Evolutionary conservation across 108 stramenopile genomes (phyloP).

Genomic region (Chaetoceros muelleri): DNA sequence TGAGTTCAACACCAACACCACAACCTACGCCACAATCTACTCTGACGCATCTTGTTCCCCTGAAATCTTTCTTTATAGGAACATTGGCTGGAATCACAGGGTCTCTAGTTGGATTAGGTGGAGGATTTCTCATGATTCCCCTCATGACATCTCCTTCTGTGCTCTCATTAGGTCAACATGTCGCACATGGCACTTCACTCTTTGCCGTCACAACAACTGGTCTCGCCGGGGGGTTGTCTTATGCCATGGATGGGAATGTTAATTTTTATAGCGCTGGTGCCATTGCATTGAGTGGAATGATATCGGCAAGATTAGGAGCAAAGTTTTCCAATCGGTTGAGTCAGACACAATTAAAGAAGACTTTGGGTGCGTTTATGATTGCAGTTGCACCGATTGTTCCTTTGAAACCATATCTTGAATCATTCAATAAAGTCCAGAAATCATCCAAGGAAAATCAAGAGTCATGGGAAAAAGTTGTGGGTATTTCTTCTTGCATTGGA

Average conservation of each 20-base stretch:
- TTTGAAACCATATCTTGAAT: conserved; percentile 39
- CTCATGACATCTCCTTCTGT: conserved; percentile 33
- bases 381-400: conserved; percentile 76
- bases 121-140: conserved; percentile 86
- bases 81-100: conserved; percentile 64
- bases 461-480: conserved; percentile 3
- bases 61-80: conserved; percentile 58
- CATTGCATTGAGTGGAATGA: conserved; percentile 63
- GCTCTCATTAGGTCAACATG: conserved; percentile 72
- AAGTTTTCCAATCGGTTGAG: conserved; percentile 32
- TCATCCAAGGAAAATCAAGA: conserved; percentile 2
- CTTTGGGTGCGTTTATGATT: conserved; percentile 80
- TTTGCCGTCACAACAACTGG: conserved; percentile 87
- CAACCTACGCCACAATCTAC: too few relatives aligned
- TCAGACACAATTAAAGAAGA: conserved; percentile 32
- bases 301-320: conserved; percentile 68
- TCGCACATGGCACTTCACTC: conserved; percentile 84
- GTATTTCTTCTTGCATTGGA: conserved; percentile 37
- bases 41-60: too few relatives aligned
- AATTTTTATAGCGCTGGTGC: conserved; percentile 63
- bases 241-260: conserved; percentile 49
- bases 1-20: too few relatives aligned
- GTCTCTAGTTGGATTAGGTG: conserved; percentile 85
- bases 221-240: conserved; percentile 70
- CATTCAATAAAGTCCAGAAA: conserved; percentile 3